A percentile compares a stretch with the other conserved stretches of the same genome.
Evolutionary conservation across 2,329 filamentous ascomycete species (phyloP).

Genomic region (Leptographium flavum): DNA sequence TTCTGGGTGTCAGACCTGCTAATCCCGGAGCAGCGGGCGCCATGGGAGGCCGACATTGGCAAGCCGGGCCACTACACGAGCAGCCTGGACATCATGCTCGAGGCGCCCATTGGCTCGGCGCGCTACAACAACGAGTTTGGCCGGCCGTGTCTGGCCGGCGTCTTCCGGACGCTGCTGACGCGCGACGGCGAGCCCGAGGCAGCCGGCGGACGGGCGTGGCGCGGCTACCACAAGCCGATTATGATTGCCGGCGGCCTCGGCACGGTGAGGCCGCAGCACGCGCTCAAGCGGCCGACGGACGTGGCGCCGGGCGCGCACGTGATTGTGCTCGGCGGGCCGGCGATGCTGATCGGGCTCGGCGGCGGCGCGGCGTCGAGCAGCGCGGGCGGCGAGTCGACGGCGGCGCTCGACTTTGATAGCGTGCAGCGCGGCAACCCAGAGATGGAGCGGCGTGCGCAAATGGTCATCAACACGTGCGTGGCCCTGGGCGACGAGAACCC

Average conservation of each 20-base stretch:
- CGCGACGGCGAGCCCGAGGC: conserved; percentile 33
- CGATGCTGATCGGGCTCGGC: conserved; percentile 94
- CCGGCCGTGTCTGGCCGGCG: conserved; percentile 72
- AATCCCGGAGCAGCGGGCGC: conserved; percentile 68
- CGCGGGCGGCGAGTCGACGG: conserved; percentile 73
- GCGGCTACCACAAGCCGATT: conserved; percentile 96
- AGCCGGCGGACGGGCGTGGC: conserved; percentile 25
- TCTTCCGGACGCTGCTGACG: conserved; percentile 83
- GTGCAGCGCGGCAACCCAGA: conserved; percentile 96
- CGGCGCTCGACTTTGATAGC: conserved; percentile 90
- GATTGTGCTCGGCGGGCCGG: conserved; percentile 86
- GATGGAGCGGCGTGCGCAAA: conserved; percentile 87
- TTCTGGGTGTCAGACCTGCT: conserved; percentile 92
- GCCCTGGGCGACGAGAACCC: conserved; percentile 74
- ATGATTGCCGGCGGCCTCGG: conserved; percentile 96
- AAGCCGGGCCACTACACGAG: conserved; percentile 86
- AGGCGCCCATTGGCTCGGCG: conserved; percentile 88
- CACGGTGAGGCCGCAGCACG: conserved; percentile 79
- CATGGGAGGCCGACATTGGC: conserved; percentile 87
- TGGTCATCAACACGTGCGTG: conserved; percentile 92
- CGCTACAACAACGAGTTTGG: conserved; percentile 98
- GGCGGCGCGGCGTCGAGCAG: conserved; percentile 91
- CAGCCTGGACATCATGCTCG: conserved; percentile 92
- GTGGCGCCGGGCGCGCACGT: conserved; percentile 82
- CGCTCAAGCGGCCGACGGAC: conserved; percentile 65